phyloP scores from a whole-genome alignment of 2,329 filamentous ascomycete species.

The Neonectria coccinea region DNA sequence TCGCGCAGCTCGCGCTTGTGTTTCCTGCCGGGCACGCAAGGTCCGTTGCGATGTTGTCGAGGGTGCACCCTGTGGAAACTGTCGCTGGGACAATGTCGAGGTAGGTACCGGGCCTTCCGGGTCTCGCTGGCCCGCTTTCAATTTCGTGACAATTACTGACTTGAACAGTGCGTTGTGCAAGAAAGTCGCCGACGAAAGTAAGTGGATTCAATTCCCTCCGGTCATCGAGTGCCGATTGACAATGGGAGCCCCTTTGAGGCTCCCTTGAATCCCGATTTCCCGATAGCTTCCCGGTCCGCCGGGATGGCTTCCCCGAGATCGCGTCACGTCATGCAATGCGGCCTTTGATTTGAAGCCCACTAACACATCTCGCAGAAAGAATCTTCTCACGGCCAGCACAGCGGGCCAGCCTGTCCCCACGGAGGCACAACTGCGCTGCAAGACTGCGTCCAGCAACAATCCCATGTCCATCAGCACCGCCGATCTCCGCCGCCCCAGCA shows the following conservation, averaged over 20 bases:
- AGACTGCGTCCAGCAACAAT: conserved; percentile 49
- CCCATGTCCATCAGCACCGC: conserved; percentile 48
- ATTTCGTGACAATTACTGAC: conserved; percentile 35
- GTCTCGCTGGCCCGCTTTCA: conserved; percentile 24
- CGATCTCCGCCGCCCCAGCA: conserved; percentile 54
- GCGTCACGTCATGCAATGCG: conserved; percentile 33
- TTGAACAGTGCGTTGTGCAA: conserved; percentile 71
- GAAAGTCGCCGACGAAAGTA: conserved; percentile 89
- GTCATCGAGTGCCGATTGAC: conserved; percentile 24
- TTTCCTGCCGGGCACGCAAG: conserved; percentile 88
- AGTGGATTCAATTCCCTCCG: conserved; percentile 55
- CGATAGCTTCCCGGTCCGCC: conserved; percentile 19
- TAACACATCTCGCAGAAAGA: conserved; percentile 55
- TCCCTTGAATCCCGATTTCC: conserved; percentile 8
- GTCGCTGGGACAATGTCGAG: conserved; percentile 82
- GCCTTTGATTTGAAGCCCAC: conserved; percentile 26
- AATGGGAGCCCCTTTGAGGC: conserved; percentile 13
- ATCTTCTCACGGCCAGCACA: conserved; percentile 55
- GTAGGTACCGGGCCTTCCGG: conserved; percentile 43
- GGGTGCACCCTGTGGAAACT: conserved; percentile 88
- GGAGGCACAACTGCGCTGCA: conserved; percentile 60
- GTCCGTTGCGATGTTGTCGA: conserved; percentile 95
- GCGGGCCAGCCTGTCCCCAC: conserved; percentile 52
- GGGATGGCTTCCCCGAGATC: conserved; percentile 27
- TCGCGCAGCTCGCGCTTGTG: conserved; percentile 90